Base-by-base conservation (phyloP, 2,329 filamentous ascomycete genomes). In the Myriosclerotinia curreyana region DNA sequence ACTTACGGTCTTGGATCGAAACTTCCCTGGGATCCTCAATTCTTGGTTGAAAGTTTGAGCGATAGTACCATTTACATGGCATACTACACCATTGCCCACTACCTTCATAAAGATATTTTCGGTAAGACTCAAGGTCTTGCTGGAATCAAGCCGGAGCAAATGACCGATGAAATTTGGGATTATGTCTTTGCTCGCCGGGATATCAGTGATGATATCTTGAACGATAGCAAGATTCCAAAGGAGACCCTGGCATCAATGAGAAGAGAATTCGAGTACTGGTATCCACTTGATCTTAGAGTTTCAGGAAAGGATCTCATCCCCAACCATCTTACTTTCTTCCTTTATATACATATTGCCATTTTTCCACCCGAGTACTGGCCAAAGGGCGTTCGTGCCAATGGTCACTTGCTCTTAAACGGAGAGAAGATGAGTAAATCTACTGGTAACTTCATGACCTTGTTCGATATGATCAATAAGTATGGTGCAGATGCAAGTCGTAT, bases 381-480 rank as follows among this genome's bases (percentile, higher is more conserved):
- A 14, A 84, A 84, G 60, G 87, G 87, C 67, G 83, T 98, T 69
- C 89, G 95, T 69, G 88, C 90, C 67, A 99, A 99, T 74, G 95
- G 95, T 1, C 94, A 98, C 78, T 79, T 98, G 73, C 86, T 96
- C 77, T 82, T 99, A 69, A 99, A 99, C 76, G 94, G 94, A 58
- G 91, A 96, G 76, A 99, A 99, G 84, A 99, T 99, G 95, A 90
- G 87, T 76, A 99, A 99, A 81, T 94, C 89, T 62, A 97, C 93
- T 0, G 95, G 95, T 67, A 99, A 98, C 80, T 99, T 99, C 81
- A 83, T 99, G 76, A 98, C 95, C 14, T 82, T 98, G 60, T 84
- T 87, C 62, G 91, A 97, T 67, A 84, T 93, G 38, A 89, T 94
- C 17, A 84, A 87, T 71, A 99, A 99, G 77, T 99, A 95, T 72